These are phyloP conservation scores for Exophiala viscosa DNA, from an alignment of 2,329 filamentous ascomycete species.

Conservation along the genomic window DNA sequence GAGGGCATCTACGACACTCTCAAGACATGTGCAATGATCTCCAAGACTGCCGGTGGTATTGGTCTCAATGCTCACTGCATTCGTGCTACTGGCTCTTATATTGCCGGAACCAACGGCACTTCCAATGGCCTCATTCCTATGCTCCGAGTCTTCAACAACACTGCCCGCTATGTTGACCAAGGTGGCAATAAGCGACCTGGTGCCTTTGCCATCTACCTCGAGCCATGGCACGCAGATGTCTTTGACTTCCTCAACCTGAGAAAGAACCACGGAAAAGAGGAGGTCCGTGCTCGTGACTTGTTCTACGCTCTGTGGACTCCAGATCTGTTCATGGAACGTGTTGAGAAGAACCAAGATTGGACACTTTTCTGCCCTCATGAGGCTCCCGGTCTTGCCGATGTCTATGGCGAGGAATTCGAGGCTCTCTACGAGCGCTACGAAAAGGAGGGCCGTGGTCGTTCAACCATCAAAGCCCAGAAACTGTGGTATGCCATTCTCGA, in stretches of 20 bases:
- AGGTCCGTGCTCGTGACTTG: slow-evolving; percentile 91
- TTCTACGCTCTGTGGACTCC: slow-evolving; percentile 99
- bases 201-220: slow-evolving; percentile 97
- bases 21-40: slow-evolving; percentile 99
- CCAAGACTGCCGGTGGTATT: slow-evolving; percentile 98
- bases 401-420: slow-evolving; percentile 97
- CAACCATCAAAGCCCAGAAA: slow-evolving; percentile 95
- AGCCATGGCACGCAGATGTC: slow-evolving; percentile 97
- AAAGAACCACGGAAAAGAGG: slow-evolving; percentile 99
- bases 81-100: slow-evolving; percentile 95
- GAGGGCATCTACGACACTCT: slow-evolving; percentile 98
- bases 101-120: slow-evolving; percentile 94
- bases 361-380: slow-evolving; percentile 98
- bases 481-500: slow-evolving; percentile 98
- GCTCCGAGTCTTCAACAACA: slow-evolving; percentile 99
- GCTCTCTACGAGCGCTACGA: slow-evolving; percentile 90
- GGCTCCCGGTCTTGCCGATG: slow-evolving; percentile 88
- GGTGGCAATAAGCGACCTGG: slow-evolving; percentile 98
- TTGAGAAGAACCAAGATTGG: slow-evolving; percentile 95
- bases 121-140: slow-evolving; percentile 97
- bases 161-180: slow-evolving; percentile 95
- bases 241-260: slow-evolving; percentile 96
- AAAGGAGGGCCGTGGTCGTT: slow-evolving; percentile 77
- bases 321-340: slow-evolving; percentile 99
- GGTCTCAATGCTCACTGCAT: slow-evolving; percentile 96